Evolutionary conservation across 345 rosid genomes (phyloP), one percentile per base, ranked within the genome.

Genomic region (Streptanthus diversifolius): DNA sequence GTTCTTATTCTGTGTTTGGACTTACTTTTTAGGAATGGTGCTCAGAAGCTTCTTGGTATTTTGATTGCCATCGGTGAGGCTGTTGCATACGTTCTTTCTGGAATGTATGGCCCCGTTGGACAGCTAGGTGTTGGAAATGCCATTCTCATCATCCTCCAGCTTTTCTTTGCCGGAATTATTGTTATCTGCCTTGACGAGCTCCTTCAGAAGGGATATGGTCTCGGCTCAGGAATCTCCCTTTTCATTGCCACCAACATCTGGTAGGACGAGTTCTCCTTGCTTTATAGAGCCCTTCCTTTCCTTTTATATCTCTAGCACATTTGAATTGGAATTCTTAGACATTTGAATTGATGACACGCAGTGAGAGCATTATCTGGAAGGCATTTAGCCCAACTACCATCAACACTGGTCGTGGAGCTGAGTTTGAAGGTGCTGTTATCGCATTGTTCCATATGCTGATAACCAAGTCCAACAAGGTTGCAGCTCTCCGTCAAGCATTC

Each of bases 401-500:
- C 39, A 90, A 90, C 82, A 90, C 91, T 17, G 96, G 96, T 0
- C 83, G 96, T 22, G 96, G 96, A 52, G 96, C 93, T 71, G 93
- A 90, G 73, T 90, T 90, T 81, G 96, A 90, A 84, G 96, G 96
- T 65, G 96, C 96, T 70, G 93, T 90, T 47, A 90, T 90, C 67
- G 96, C 96, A 45, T 63, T 90, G 63, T 88, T 90, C 86, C 93
- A 90, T 64, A 80, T 90, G 68, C 77, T 90, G 69, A 90, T 90
- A 63, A 90, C 96, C 1, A 83, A 88, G 55, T 82, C 91, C 21
- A 87, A 90, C 61, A 90, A 90, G 64, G 90, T 88, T 27, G 91
- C 89, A 0, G 96, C 91, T 5, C 88, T 90, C 45, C 87, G 90
- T 1, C 91, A 90, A 76, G 96, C 96, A 2, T 90, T 90, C 73